A percentile compares a stretch with the other conserved stretches of the same genome.
These are phyloP conservation scores for Blastomyces silverae DNA, from an alignment of 2,329 filamentous ascomycete genomes.

Conservation along the genomic window DNA sequence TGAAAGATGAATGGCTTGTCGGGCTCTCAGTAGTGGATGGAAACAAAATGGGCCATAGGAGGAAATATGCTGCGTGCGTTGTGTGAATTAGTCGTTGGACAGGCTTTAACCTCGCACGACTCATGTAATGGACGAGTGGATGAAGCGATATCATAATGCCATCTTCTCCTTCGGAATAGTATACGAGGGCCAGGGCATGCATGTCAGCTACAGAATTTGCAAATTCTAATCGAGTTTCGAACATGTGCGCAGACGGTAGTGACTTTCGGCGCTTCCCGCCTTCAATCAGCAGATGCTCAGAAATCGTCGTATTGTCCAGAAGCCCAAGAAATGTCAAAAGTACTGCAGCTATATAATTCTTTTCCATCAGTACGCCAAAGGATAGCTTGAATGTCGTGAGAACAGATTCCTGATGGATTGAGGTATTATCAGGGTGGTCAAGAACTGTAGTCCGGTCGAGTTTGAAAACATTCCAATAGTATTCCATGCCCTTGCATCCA, in stretches of 20 bases:
- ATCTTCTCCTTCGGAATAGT: neutral
- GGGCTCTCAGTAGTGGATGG: neutral
- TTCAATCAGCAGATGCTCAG: neutral
- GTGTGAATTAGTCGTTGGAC: neutral
- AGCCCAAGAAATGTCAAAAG: neutral
- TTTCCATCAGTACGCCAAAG: neutral
- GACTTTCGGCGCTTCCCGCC: neutral
- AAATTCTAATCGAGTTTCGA: slow-evolving; percentile 2
- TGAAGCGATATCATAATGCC: slow-evolving; percentile 1
- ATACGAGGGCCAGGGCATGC: neutral
- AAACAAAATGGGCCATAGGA: neutral
- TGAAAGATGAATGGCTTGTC: neutral
- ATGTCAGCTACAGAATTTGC: neutral
- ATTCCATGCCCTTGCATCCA: slow-evolving; percentile 1
- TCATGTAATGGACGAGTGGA: slow-evolving; percentile 1
- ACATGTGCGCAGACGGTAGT: neutral
- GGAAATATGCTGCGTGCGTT: neutral
- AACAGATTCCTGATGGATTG: slow-evolving; percentile 1
- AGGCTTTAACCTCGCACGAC: neutral
- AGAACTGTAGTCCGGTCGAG: neutral
- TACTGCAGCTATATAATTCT: neutral
- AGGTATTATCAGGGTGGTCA: neutral
- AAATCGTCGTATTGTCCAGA: neutral
- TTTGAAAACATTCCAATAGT: slow-evolving; percentile 1
- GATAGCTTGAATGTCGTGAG: neutral